Conservation (phyloP, 441 rosid genomes). For the Corymbia citriodora region DNA sequence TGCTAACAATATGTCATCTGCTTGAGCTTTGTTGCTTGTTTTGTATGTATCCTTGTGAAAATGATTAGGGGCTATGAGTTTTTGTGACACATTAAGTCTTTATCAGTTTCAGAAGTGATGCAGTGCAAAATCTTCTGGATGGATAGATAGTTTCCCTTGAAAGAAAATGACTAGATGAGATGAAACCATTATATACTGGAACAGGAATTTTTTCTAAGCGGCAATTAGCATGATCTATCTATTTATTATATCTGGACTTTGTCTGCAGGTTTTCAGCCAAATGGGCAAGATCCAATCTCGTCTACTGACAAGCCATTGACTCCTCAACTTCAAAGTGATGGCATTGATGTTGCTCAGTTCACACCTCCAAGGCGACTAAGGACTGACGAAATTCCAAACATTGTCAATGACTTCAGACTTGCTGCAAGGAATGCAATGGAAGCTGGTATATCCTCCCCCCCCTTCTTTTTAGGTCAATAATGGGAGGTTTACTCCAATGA, state of each 20-base stretch:
- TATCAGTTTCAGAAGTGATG: neutral
- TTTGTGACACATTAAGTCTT: neutral
- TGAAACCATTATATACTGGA: neutral
- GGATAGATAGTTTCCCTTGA: neutral
- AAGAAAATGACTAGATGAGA: neutral
- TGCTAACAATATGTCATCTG: neutral
- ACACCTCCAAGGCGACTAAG: slow-evolving; percentile 34
- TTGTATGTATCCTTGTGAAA: neutral
- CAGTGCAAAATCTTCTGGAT: neutral
- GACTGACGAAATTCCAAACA: slow-evolving; percentile 37
- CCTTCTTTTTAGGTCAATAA: neutral
- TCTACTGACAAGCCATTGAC: slow-evolving; percentile 31
- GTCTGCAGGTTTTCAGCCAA: slow-evolving; percentile 32
- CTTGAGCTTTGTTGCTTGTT: neutral
- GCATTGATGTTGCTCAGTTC: slow-evolving; percentile 30
- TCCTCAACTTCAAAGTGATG: slow-evolving; percentile 33
- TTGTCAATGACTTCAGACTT: slow-evolving; percentile 44
- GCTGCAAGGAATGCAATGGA: slow-evolving; percentile 60
- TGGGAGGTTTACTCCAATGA: neutral
- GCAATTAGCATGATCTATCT: neutral
- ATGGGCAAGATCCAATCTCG: slow-evolving; percentile 42
- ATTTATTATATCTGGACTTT: neutral
- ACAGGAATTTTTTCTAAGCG: neutral
- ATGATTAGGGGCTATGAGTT: neutral
- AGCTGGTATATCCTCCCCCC: slow-evolving; percentile 29